Percentiles rank a stretch among this genome's conserved stretches.
These are phyloP conservation scores for Entomortierella beljakovae DNA, from an alignment of 192 early-diverging fungal species.

Conservation along the genomic window DNA sequence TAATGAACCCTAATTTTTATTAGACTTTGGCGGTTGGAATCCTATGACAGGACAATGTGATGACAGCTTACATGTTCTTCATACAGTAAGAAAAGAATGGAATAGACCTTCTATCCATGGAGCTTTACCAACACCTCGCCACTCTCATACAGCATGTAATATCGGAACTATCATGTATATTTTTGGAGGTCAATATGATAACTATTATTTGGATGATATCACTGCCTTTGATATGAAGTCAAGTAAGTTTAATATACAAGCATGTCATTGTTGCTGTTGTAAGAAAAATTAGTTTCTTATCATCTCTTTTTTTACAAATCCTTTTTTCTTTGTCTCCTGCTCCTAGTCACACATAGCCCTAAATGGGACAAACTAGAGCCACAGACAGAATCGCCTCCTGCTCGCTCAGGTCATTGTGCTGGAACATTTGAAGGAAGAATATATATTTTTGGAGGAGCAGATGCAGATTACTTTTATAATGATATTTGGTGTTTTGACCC, in stretches of 20 bases:
- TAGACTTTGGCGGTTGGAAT: constrained; percentile 54
- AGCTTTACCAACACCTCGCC: constrained; percentile 35
- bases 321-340: background rate
- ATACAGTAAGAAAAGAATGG: constrained; percentile 53
- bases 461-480: constrained; percentile 62
- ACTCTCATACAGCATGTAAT: constrained; percentile 39
- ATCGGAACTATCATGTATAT: constrained; percentile 54
- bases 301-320: background rate
- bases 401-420: constrained; percentile 47
- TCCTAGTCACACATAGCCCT: constrained; percentile 41
- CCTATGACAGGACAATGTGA: constrained; percentile 46
- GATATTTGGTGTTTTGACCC: constrained; percentile 70
- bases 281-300: background rate
- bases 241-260: constrained; percentile 21
- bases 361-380: constrained; percentile 46
- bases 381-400: constrained; percentile 51
- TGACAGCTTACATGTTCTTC: constrained; percentile 43
- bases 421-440: constrained; percentile 37
- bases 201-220: constrained; percentile 60
- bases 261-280: background rate
- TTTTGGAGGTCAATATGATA: constrained; percentile 49
- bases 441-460: constrained; percentile 63
- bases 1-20: background rate
- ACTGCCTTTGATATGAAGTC: constrained; percentile 60
- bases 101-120: constrained; percentile 47